Conservation (phyloP, 1,284 basidiomycete genomes). For the Cryptococcus sp. region DNA sequence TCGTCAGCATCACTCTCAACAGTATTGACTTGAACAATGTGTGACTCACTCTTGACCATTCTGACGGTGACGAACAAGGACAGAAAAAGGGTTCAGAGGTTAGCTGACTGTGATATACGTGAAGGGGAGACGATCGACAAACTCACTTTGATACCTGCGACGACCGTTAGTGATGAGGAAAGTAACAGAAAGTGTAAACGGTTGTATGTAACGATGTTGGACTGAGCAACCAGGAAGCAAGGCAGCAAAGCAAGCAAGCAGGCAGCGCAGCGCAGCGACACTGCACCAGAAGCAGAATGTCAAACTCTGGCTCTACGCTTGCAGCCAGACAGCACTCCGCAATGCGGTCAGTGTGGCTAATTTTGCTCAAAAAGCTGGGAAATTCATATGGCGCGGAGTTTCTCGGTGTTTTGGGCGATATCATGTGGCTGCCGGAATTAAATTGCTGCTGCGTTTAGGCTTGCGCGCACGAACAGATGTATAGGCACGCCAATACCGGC, state of each 20-base stretch:
- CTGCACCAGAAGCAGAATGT: background rate
- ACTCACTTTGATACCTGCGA: conserved; percentile 31
- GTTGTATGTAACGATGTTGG: background rate
- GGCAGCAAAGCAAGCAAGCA: background rate
- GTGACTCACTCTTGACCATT: conserved; percentile 51
- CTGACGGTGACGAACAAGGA: conserved; percentile 20
- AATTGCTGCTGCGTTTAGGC: no score
- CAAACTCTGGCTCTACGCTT: background rate
- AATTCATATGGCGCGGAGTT: conserved; percentile 15
- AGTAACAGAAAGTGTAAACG: background rate
- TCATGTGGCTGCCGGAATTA: conserved; percentile 7
- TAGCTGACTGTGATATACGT: conserved; percentile 12
- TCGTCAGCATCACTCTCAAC: conserved; percentile 16
- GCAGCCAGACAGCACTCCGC: conserved; percentile 4
- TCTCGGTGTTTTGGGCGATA: conserved; percentile 18
- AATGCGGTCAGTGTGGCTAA: background rate
- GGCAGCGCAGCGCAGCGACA: background rate
- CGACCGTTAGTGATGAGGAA: conserved; percentile 17
- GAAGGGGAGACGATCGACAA: background rate
- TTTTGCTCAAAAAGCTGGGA: background rate
- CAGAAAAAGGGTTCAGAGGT: conserved; percentile 10
- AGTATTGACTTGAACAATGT: background rate
- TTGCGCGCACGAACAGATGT: no score
- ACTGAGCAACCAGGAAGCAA: background rate
- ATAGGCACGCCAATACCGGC: no score